phyloP scores from a whole-genome alignment of 2,329 filamentous ascomycete genomes.

The Eutypa lata region DNA sequence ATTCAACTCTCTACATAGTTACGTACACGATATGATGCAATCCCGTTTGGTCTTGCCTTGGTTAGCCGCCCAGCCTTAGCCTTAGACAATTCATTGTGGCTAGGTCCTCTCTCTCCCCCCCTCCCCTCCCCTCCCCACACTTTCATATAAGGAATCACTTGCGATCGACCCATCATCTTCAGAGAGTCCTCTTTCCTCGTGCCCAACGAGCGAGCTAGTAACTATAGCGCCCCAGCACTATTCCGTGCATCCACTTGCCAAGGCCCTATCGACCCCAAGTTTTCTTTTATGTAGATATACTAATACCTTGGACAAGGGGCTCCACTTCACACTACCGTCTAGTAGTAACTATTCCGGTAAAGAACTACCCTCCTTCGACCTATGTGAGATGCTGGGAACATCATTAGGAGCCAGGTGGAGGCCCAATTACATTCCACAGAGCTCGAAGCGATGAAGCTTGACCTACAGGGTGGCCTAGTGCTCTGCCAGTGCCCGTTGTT shows the following conservation, averaged over 20 bases:
- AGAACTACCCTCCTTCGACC: not conserved
- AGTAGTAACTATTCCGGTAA: not conserved
- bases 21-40: no score
- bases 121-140: not conserved
- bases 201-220: not conserved
- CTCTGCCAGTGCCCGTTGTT: not conserved
- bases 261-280: not conserved
- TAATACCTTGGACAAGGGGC: not conserved
- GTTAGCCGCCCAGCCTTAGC: not conserved
- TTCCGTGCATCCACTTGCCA: not conserved
- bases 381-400: no score
- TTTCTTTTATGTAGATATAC: no score
- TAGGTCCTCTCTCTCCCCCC: no score
- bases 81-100: not conserved
- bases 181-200: not conserved
- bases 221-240: not conserved
- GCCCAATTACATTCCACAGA: not conserved
- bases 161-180: not conserved
- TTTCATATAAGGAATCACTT: not conserved
- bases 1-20: no score
- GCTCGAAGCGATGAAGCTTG: not conserved
- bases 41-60: not conserved
- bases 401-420: not conserved
- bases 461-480: not conserved
- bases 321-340: not conserved